A percentile compares a stretch with the other conserved stretches of the same genome.
Evolutionary conservation across 768 basidiomycete species (phyloP).

Genomic region (Kwoniella sp.): DNA sequence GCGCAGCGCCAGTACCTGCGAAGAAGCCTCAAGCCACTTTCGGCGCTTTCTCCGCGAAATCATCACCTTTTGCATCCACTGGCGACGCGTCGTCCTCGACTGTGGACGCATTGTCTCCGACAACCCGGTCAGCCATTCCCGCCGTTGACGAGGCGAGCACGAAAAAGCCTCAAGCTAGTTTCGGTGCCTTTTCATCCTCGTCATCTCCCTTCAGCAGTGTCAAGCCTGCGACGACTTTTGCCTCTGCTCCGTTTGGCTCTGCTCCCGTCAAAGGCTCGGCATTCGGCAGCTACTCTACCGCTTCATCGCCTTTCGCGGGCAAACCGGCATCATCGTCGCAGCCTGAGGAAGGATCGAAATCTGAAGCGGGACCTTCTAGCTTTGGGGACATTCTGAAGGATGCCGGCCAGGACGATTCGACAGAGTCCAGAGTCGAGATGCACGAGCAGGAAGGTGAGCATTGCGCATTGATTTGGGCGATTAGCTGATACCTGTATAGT

Average conservation of each 20-base stretch:
- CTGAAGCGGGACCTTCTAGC: constrained; percentile 20
- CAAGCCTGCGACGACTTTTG: constrained; percentile 11
- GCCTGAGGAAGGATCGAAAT: constrained; percentile 10
- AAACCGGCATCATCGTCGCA: constrained; percentile 20
- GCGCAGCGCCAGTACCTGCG: constrained; percentile 8
- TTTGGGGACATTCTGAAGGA: constrained; percentile 44
- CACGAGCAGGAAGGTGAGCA: constrained; percentile 50
- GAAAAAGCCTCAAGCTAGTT: constrained; percentile 45
- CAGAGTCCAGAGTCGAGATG: constrained; percentile 44
- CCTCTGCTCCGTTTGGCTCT: constrained; percentile 1
- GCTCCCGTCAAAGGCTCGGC: constrained; percentile 20
- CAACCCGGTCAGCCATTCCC: not conserved
- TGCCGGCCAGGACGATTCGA: constrained; percentile 23
- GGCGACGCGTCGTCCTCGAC: not conserved
- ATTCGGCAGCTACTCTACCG: constrained; percentile 37
- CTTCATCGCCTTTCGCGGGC: constrained; percentile 37
- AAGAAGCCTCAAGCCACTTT: constrained; percentile 47
- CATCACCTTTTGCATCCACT: constrained; percentile 33
- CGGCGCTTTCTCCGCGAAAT: constrained; percentile 32
- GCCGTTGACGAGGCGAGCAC: not conserved
- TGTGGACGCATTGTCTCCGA: not conserved
- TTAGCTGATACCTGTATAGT: constrained; percentile 22
- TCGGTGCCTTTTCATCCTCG: constrained; percentile 39
- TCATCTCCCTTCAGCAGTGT: constrained; percentile 30
- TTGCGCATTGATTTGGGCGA: not conserved